These are phyloP conservation scores for Apiospora phragmitis DNA, from an alignment of 2,329 filamentous ascomycete species.

Conservation along the genomic window DNA sequence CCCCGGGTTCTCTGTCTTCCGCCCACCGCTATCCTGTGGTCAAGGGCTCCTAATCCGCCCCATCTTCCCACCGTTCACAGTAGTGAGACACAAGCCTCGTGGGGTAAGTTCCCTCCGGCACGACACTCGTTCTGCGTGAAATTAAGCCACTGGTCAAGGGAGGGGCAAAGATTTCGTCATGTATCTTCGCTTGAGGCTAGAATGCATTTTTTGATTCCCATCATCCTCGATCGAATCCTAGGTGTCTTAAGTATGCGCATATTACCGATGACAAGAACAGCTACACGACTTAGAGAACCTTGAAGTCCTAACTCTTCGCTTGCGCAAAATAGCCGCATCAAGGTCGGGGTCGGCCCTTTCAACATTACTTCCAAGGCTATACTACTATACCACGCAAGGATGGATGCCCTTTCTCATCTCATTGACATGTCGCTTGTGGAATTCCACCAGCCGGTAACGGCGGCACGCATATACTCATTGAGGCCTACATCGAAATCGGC, in stretches of 20 bases:
- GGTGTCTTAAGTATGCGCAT: neutral
- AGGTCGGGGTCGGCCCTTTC: neutral
- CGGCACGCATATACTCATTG: neutral
- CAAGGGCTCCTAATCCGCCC: neutral
- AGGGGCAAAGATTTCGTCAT: neutral
- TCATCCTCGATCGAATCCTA: neutral
- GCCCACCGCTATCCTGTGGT: neutral
- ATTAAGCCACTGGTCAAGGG: neutral
- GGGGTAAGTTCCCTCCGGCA: neutral
- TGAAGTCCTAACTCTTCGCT: neutral
- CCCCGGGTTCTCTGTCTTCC: slow-evolving; percentile 4
- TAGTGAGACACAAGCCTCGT: slow-evolving; percentile 5
- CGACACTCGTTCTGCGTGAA: neutral
- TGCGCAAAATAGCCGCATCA: neutral
- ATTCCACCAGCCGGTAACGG: neutral
- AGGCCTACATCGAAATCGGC: neutral
- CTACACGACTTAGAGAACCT: neutral
- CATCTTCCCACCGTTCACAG: neutral
- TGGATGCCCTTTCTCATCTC: neutral
- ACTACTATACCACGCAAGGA: neutral
- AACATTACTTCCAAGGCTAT: neutral
- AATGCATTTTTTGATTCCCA: neutral
- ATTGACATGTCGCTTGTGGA: neutral
- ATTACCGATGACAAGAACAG: neutral
- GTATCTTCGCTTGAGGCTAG: neutral